These are phyloP conservation scores for Aspergillus fructus DNA, from an alignment of 2,329 filamentous ascomycete genomes.

Conservation along the genomic window DNA sequence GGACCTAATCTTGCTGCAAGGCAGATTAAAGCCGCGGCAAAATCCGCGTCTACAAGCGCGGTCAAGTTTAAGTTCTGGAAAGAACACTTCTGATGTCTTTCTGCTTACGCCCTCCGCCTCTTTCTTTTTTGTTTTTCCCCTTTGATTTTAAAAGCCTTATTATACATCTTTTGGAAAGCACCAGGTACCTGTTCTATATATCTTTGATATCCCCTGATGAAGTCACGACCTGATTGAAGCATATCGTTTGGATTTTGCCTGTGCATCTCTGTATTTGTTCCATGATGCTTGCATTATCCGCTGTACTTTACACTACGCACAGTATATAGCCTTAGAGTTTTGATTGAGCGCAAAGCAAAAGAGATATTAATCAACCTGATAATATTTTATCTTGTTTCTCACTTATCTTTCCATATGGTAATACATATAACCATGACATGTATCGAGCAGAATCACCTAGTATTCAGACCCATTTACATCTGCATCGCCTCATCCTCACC, in stretches of 20 bases:
- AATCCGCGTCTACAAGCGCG: constrained; percentile 68
- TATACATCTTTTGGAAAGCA: no score
- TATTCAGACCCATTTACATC: constrained; percentile 7
- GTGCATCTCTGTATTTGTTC: constrained; percentile 12
- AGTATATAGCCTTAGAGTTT: constrained; percentile 6
- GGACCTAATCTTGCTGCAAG: constrained; percentile 79
- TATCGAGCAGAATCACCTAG: neutral
- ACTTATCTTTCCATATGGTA: neutral
- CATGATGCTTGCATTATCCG: constrained; percentile 5
- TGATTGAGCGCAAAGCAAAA: neutral
- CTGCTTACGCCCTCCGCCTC: no score
- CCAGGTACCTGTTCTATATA: neutral
- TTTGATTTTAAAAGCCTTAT: neutral
- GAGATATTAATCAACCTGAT: neutral
- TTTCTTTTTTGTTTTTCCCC: neutral
- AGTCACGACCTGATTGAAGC: constrained; percentile 19
- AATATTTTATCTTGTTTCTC: neutral
- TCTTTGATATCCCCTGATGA: constrained; percentile 4
- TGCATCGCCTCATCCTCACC: constrained; percentile 24
- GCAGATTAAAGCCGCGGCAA: constrained; percentile 80
- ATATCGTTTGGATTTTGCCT: constrained; percentile 13
- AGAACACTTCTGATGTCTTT: constrained; percentile 66
- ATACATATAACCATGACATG: neutral
- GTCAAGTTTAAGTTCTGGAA: constrained; percentile 99
- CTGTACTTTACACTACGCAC: constrained; percentile 11